These are phyloP conservation scores for Cynanchum wilfordii DNA, from an alignment of 257 asterid species.

Conservation along the genomic window DNA sequence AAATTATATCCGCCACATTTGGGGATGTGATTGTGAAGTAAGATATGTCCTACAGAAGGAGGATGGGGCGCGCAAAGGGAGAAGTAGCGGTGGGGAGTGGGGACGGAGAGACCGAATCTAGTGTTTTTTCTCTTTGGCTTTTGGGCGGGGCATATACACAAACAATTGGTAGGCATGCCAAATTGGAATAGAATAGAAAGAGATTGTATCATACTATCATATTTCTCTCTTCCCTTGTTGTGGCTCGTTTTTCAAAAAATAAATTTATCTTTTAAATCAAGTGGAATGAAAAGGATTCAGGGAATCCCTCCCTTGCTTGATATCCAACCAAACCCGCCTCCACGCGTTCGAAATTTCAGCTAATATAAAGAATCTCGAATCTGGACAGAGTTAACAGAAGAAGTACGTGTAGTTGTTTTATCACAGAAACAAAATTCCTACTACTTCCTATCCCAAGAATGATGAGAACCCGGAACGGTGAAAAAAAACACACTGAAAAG, in stretches of 20 bases:
- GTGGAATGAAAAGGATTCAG: background rate
- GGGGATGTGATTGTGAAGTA: constrained; percentile 5
- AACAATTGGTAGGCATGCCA: background rate
- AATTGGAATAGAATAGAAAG: background rate
- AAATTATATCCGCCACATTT: constrained; percentile 32
- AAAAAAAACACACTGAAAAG: too few relatives aligned
- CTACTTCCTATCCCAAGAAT: background rate
- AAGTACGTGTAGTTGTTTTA: background rate
- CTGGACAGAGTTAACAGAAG: background rate
- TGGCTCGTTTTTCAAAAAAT: background rate
- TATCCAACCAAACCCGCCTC: background rate
- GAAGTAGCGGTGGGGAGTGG: constrained; percentile 15
- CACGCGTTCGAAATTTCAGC: background rate
- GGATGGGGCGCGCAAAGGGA: too few relatives aligned
- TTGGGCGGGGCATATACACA: background rate
- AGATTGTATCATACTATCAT: too few relatives aligned
- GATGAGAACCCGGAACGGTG: background rate
- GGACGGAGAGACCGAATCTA: constrained; percentile 17
- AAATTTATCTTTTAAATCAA: background rate
- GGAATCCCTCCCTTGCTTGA: background rate
- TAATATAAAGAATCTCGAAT: background rate
- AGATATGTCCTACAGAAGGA: background rate
- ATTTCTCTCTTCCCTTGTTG: background rate
- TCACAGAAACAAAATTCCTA: background rate
- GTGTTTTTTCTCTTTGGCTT: too few relatives aligned